Conservation (phyloP, 371 early-diverging fungal species). For the Lichtheimia ramosa region DNA sequence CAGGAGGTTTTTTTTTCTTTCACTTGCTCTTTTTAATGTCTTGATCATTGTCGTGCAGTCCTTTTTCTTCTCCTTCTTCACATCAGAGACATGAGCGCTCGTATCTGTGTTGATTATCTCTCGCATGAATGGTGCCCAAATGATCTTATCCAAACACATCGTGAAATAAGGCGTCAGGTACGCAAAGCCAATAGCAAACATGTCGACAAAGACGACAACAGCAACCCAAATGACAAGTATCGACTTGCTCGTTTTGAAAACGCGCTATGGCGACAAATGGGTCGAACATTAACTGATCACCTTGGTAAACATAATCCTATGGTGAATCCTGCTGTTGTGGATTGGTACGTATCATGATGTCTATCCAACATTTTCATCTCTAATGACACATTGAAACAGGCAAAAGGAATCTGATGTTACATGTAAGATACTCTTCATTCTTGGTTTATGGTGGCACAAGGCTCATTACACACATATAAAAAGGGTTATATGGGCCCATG, state of each 20-base stretch:
- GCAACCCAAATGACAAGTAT: constrained; percentile 20
- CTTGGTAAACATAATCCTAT: constrained; percentile 21
- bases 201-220: not conserved
- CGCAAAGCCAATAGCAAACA: constrained; percentile 2
- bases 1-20: constrained; percentile 1
- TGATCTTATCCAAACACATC: constrained; percentile 12
- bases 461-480: not conserved
- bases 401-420: constrained; percentile 40
- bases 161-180: constrained; percentile 15
- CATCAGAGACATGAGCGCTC: not conserved
- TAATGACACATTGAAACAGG: constrained; percentile 13
- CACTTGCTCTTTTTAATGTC: constrained; percentile 4
- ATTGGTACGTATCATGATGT: constrained; percentile 21
- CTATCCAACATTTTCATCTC: not conserved
- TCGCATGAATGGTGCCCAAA: constrained; percentile 17
- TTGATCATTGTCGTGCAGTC: not conserved
- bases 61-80: not conserved
- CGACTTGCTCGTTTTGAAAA: constrained; percentile 29
- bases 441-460: not conserved
- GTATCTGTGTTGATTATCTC: constrained; percentile 19
- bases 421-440: constrained; percentile 13
- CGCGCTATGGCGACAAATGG: constrained; percentile 45
- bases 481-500: not conserved
- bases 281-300: constrained; percentile 21
- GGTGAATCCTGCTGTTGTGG: constrained; percentile 30